These are phyloP conservation scores for Penicillium fuscoglaucum DNA, from an alignment of 2,329 filamentous ascomycete species.

Conservation along the genomic window DNA sequence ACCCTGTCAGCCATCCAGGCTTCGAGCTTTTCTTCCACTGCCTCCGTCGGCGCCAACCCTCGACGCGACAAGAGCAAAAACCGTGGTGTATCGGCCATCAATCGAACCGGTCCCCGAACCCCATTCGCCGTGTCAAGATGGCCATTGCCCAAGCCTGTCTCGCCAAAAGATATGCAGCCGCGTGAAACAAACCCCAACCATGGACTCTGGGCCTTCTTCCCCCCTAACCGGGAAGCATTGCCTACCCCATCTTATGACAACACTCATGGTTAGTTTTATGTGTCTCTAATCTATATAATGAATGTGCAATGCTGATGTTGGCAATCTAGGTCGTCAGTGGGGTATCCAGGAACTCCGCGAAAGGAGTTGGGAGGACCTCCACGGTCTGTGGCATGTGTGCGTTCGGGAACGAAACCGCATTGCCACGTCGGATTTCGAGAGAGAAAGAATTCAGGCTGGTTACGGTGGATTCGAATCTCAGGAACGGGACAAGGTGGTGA, in stretches of 20 bases:
- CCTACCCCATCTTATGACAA: conserved; percentile 69
- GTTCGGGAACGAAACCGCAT: conserved; percentile 87
- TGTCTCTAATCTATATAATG: not conserved
- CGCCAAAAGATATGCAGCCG: conserved; percentile 52
- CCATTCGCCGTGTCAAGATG: conserved; percentile 72
- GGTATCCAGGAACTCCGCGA: conserved; percentile 77
- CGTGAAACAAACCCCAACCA: conserved; percentile 68
- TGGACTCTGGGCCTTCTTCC: conserved; percentile 92
- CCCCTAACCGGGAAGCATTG: conserved; percentile 66
- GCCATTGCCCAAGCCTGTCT: conserved; percentile 70
- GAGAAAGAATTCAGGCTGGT: conserved; percentile 64
- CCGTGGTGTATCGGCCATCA: conserved; percentile 79
- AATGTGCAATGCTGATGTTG: conserved; percentile 16
- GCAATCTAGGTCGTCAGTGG: conserved; percentile 69
- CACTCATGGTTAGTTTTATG: conserved; percentile 59
- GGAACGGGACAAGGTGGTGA: conserved; percentile 65
- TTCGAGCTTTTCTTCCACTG: conserved; percentile 55
- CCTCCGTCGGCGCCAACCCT: conserved; percentile 47
- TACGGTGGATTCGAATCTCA: conserved; percentile 71
- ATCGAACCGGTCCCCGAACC: conserved; percentile 72
- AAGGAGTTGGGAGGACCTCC: conserved; percentile 93
- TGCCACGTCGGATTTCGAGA: conserved; percentile 72
- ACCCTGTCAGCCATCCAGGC: conserved; percentile 34
- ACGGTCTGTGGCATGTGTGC: conserved; percentile 92
- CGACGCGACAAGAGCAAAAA: conserved; percentile 73